Base-by-base conservation (phyloP, 331 rosid species). In the Pyrus hybrid region DNA sequence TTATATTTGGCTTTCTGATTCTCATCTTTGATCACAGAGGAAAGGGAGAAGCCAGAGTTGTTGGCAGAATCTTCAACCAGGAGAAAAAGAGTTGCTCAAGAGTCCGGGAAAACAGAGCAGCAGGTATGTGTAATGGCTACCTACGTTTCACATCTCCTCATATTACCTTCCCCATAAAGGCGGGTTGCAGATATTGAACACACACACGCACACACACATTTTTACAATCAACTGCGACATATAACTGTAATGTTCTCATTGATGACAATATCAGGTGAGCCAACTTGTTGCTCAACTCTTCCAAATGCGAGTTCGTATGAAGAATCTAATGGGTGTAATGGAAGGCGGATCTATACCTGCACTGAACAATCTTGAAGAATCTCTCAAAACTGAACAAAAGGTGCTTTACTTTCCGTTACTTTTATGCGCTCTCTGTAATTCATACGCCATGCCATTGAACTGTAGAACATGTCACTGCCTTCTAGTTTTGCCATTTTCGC, bases 221-320 rank as follows among this genome's bases (percentile, higher is more conserved):
- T 51, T 51, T 0, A 23, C 20, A 5, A 4, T 41, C 13, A 25
- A 43, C 58, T 73, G 70, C 51, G 11, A 10, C 30, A 41, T 25
- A 66, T 47, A 28, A 62, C 41, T 16, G 25, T 10, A 18, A 71
- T 64, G 71, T 29, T 29, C 33, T 78, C 18, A 74, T 20, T 68
- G 32, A 72, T 63, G 72, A 75, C 25, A 71, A 78, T 78, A 30
- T 30, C 75, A 95, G 97, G 97, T 95, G 86, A 90, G 90, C 85
- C 97, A 90, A 86, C 85, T 92, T 35, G 92, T 92, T 7, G 97
- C 96, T 74, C 97, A 95, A 76, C 90, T 95, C 74, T 95, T 95
- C 84, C 97, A 95, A 88, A 92, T 92, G 97, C 92, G 97, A 20
- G 96, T 87, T 76, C 96, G 94, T 3, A 92, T 92, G 99, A 92